Base-by-base conservation (phyloP, 495 filamentous ascomycete genomes). In the Neurospora sp. region DNA sequence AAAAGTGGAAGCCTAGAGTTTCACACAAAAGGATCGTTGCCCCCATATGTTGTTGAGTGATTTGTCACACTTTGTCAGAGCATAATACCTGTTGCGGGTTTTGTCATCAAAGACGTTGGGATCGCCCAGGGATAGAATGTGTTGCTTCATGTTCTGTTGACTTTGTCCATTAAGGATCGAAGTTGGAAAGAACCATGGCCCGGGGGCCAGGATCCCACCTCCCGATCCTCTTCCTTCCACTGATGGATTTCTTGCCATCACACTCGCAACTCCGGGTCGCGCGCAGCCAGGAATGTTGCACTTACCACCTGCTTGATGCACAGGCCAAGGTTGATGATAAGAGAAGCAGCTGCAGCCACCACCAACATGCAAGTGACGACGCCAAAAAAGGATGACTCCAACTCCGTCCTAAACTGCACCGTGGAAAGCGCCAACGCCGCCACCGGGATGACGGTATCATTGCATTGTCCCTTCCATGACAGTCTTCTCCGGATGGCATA, bases 301-400 rank as follows among this genome's bases (percentile, higher is more conserved):
- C 53, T 1, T 27, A 61, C 12, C 12, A 61, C 2, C 53, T 61
- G 53, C 27, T 35, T 27, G 6, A 61, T 61, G 27, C 53, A 61
- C 27, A 61, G 22, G 10, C 2, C 69, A 42, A 75, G 3, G 22
- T 75, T 75, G 41, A 73, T 65, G 12, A 73, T 2, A 5, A 73
- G 41, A 35, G 44, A n/a, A 10, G 73, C 39, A 16, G 69, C 65
- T 16, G 53, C 37, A 7, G 39, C 31, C 4, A 73, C 44, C 20
- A 75, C 20, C 38, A 77, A 16, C 5, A 75, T 65, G 11, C 71
- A 73, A 6, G 71, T 39, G 16, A 69, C 39, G 7, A 75, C 39
- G 35, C 70, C 37, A 42, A 77, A 77, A 38, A 73, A 75, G 5
- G 39, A 14, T 3, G 71, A 73, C 3, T 69, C 35, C 44, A 75